These are phyloP conservation scores for Gossypioides kirkii DNA, from an alignment of 345 rosid species.

Conservation along the genomic window DNA sequence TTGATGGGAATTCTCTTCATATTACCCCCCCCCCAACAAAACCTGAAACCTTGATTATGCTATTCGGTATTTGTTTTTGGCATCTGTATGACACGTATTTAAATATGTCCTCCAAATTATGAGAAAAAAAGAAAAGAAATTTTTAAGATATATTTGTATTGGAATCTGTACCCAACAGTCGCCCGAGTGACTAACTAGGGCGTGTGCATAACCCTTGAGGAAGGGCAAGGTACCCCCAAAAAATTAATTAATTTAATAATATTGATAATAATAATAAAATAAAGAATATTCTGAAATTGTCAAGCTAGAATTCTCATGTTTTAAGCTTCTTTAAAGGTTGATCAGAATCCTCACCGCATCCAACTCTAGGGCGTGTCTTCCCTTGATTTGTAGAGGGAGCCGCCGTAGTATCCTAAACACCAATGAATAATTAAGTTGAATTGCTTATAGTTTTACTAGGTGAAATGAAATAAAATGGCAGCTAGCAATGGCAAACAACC, in stretches of 20 bases:
- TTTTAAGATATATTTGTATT: too few relatives aligned
- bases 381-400: conserved; percentile 27
- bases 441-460: neutral
- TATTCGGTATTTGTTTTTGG: too few relatives aligned
- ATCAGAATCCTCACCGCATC: conserved; percentile 26
- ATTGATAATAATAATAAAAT: neutral
- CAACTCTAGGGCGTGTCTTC: conserved; percentile 26
- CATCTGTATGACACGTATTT: too few relatives aligned
- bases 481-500: conserved; percentile 19
- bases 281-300: conserved; percentile 1
- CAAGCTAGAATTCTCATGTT: conserved; percentile 29
- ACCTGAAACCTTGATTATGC: neutral
- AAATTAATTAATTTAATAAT: conserved; percentile 27
- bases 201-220: conserved; percentile 21
- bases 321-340: conserved; percentile 50
- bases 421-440: neutral
- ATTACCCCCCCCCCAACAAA: conserved; percentile 16
- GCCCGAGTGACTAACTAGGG: neutral
- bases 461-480: neutral
- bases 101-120: too few relatives aligned
- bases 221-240: conserved; percentile 7
- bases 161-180: too few relatives aligned
- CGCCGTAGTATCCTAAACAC: conserved; percentile 28
- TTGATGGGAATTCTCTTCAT: neutral
- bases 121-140: too few relatives aligned